A percentile compares a stretch with the other conserved stretches of the same genome.
phyloP scores from a whole-genome alignment of 768 basidiomycete species.

The Pholiota molesta region DNA sequence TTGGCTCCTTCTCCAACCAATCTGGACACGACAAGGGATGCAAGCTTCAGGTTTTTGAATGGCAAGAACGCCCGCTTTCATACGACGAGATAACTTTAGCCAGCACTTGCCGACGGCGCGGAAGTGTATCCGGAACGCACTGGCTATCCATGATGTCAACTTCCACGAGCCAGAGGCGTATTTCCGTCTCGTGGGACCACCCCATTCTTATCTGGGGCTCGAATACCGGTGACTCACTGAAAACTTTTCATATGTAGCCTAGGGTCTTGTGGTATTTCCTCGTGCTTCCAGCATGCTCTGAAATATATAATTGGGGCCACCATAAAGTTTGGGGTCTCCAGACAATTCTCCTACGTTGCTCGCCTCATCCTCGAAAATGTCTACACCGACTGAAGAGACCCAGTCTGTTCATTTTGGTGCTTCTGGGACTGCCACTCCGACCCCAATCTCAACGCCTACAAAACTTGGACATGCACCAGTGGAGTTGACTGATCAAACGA shows the following conservation, averaged over 20 bases:
- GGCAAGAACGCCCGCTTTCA: background rate
- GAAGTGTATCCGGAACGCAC: conserved; percentile 7
- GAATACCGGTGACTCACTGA: background rate
- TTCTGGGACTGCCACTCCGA: background rate
- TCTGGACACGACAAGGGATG: background rate
- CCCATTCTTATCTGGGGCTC: background rate
- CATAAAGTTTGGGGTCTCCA: background rate
- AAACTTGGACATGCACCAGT: background rate
- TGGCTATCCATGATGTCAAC: background rate
- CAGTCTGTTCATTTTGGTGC: background rate
- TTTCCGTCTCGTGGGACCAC: conserved; percentile 2
- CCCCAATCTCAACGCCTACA: background rate
- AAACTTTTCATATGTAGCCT: background rate
- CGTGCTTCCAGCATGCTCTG: background rate
- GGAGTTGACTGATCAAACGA: conserved; percentile 69
- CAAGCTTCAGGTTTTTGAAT: background rate
- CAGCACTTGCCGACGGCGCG: conserved; percentile 4
- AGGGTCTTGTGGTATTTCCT: background rate
- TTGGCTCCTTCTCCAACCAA: background rate
- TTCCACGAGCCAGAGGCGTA: background rate
- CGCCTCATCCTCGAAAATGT: background rate
- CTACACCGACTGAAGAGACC: background rate
- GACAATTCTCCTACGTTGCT: background rate
- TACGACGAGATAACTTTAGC: background rate
- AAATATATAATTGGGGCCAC: background rate